phyloP scores from a whole-genome alignment of 2,329 filamentous ascomycete species.

The Amylocarpus encephaloides region DNA sequence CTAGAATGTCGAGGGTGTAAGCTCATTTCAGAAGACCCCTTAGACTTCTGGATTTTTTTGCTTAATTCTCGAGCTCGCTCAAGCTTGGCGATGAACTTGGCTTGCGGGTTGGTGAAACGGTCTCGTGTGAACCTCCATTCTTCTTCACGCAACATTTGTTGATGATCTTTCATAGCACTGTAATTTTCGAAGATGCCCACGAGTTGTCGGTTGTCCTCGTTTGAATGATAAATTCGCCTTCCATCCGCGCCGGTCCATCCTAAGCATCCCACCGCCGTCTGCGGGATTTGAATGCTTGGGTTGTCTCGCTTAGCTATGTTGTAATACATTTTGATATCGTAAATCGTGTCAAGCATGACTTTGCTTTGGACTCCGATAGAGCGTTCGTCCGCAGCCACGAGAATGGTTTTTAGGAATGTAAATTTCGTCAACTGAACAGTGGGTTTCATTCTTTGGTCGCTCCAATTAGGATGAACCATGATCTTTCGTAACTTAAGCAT shows the following conservation, averaged over 20 bases:
- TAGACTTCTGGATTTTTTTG: not conserved
- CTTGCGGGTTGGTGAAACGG: not conserved
- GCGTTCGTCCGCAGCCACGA: conserved; percentile 22
- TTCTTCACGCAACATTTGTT: conserved; percentile 12
- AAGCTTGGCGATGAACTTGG: conserved; percentile 6
- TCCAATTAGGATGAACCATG: conserved; percentile 24
- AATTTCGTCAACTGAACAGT: conserved; percentile 14
- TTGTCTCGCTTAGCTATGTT: conserved; percentile 2
- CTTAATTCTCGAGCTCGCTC: conserved; percentile 2
- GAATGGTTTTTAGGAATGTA: conserved; percentile 7
- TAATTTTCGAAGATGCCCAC: conserved; percentile 16
- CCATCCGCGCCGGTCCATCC: conserved; percentile 19
- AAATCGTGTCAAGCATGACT: conserved; percentile 17
- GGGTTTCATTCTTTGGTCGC: conserved; percentile 12
- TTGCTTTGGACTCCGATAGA: conserved; percentile 20
- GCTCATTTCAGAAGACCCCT: no score
- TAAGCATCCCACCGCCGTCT: conserved; percentile 21
- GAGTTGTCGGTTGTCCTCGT: conserved; percentile 17
- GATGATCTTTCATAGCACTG: conserved; percentile 16
- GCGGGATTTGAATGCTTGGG: conserved; percentile 8
- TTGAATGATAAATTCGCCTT: conserved; percentile 13
- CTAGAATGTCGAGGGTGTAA: no score
- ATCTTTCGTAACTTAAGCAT: conserved; percentile 14
- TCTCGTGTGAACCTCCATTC: conserved; percentile 18
- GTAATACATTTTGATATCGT: conserved; percentile 22